phyloP scores from a whole-genome alignment of 1,284 basidiomycete genomes.

The Sporisorium reilianum region DNA sequence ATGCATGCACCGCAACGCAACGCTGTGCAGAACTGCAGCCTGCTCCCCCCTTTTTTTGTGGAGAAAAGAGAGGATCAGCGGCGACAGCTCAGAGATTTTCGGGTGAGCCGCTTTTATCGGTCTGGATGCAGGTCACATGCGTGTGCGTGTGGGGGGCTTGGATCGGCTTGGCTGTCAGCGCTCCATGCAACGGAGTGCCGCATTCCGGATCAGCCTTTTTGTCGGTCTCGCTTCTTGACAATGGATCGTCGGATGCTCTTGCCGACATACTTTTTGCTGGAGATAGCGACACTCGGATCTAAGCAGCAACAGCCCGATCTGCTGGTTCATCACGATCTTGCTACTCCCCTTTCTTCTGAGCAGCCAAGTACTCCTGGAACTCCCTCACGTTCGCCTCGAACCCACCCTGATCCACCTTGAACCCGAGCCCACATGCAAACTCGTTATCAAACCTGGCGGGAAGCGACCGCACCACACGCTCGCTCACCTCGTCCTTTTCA shows the following conservation, averaged over 20 bases:
- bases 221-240: too few species aligned
- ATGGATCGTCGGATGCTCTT: too few species aligned
- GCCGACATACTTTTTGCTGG: too few species aligned
- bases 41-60: conserved; percentile 4
- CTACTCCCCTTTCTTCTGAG: conserved; percentile 14
- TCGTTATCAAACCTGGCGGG: conserved; percentile 47
- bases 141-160: too few species aligned
- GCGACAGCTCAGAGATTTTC: too few species aligned
- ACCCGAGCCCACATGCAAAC: conserved; percentile 48
- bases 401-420: conserved; percentile 50
- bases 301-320: too few species aligned
- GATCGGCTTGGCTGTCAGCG: neutral
- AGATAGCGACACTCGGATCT: too few species aligned
- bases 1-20: too few species aligned
- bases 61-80: conserved; percentile 11
- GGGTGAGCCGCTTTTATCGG: conserved; percentile 37
- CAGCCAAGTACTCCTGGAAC: conserved; percentile 30
- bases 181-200: neutral
- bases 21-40: too few species aligned
- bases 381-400: conserved; percentile 46
- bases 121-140: conserved; percentile 11
- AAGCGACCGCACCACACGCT: conserved; percentile 45
- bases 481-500: conserved; percentile 52
- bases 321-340: neutral
- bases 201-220: neutral